Evolutionary conservation across 2,329 filamentous ascomycete species (phyloP).

Genomic region (Aspergillus pseudotamarii): DNA sequence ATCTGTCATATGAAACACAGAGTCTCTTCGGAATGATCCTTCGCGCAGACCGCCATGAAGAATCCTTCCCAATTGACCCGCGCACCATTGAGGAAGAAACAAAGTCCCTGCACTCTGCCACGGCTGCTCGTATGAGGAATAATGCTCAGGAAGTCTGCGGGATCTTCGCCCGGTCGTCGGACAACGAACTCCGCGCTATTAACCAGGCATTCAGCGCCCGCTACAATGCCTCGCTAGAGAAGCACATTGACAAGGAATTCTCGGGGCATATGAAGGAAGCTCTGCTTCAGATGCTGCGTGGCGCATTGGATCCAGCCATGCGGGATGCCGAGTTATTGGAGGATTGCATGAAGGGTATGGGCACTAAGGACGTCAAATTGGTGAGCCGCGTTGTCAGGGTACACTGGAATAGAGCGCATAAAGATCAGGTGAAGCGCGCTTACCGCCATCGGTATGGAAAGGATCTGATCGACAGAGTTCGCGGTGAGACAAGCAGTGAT

Average conservation of each 20-base stretch:
- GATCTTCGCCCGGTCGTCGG: conserved; percentile 74
- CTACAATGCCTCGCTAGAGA: conserved; percentile 71
- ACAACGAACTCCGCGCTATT: conserved; percentile 83
- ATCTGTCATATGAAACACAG: conserved; percentile 85
- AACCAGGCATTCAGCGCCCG: conserved; percentile 71
- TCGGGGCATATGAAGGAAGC: conserved; percentile 90
- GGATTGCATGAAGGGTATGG: conserved; percentile 80
- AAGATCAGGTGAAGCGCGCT: conserved; percentile 76
- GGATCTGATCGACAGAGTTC: conserved; percentile 70
- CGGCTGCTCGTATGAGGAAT: conserved; percentile 64
- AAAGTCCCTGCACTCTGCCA: conserved; percentile 74
- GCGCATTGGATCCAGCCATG: conserved; percentile 78
- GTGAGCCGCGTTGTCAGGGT: conserved; percentile 75
- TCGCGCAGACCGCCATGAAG: conserved; percentile 73
- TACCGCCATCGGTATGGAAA: conserved; percentile 72
- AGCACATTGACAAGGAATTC: conserved; percentile 79
- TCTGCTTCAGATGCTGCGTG: conserved; percentile 75
- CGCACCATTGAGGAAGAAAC: conserved; percentile 76
- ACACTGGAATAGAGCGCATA: conserved; percentile 78
- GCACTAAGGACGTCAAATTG: conserved; percentile 82
- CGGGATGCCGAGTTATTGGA: conserved; percentile 83
- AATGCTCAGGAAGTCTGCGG: conserved; percentile 63
- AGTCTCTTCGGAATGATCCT: conserved; percentile 83
- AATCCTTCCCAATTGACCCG: conserved; percentile 72
- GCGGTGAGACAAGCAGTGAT: conserved; percentile 82